phyloP scores from a whole-genome alignment of 495 filamentous ascomycete species.

The Cairneyella variabilis region DNA sequence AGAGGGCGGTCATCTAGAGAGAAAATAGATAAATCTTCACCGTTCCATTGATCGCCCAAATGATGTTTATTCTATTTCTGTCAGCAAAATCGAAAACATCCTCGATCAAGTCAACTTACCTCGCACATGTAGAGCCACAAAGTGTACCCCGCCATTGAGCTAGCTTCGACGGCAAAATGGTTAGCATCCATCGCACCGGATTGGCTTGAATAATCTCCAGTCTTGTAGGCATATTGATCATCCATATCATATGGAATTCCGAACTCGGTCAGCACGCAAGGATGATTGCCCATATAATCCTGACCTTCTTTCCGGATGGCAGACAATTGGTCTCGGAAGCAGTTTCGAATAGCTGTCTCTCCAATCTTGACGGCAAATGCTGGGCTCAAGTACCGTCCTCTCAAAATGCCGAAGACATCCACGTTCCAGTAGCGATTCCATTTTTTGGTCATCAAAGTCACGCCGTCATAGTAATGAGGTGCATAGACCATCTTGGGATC shows the following conservation, averaged over 20 bases:
- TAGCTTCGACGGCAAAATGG: conserved; percentile 85
- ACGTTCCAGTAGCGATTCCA: conserved; percentile 98
- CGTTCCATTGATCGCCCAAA: conserved; percentile 95
- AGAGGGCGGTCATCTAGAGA: conserved; percentile 76
- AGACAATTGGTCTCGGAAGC: conserved; percentile 85
- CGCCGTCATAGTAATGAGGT: conserved; percentile 93
- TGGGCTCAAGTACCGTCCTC: conserved; percentile 82
- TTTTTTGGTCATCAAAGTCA: conserved; percentile 95
- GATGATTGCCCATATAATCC: conserved; percentile 85
- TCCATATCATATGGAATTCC: conserved; percentile 99
- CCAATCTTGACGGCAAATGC: conserved; percentile 90
- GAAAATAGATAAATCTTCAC: conserved; percentile 90
- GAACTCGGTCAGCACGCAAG: conserved; percentile 89
- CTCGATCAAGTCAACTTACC: conserved; percentile 38
- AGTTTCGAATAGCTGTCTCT: conserved; percentile 93
- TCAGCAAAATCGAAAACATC: background rate
- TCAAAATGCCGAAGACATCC: conserved; percentile 87
- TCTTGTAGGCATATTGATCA: conserved; percentile 87
- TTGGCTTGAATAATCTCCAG: conserved; percentile 94
- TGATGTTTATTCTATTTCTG: conserved; percentile 67
- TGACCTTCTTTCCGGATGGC: conserved; percentile 85
- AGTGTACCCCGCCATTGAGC: conserved; percentile 75
- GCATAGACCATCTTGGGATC: conserved; percentile 88
- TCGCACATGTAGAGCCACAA: conserved; percentile 81
- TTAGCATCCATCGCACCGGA: conserved; percentile 95